Base-by-base conservation (phyloP, 2,329 filamentous ascomycete species). In the Sporothrix globosa region DNA sequence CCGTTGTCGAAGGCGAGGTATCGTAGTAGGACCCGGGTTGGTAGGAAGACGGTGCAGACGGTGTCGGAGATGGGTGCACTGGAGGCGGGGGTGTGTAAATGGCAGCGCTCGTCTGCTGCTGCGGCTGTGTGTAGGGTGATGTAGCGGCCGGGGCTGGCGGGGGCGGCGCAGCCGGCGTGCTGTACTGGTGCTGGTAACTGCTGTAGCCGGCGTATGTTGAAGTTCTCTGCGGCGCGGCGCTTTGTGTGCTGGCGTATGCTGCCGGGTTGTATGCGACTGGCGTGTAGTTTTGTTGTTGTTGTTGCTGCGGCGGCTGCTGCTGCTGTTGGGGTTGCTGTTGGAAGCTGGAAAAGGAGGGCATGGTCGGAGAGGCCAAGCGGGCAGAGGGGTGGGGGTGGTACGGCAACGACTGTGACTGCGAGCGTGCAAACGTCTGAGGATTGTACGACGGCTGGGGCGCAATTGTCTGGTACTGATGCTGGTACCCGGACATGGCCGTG, bases 391-490 rank as follows among this genome's bases (percentile, higher is more conserved):
- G 69, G 3, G 73, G 34, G 80, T 80, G 73, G 81, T 82, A 72
- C 82, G 83, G 70, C 83, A 84, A 54, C 7, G 81, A 80, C n/a
- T 82, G 82, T 30, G 86, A 86, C 71, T 86, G 85, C 46, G 85
- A 83, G 69, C 85, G 82, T 69, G 81, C 82, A 77, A 88, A 95
- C 50, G 82, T 77, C 91, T 75, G 75, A 86, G 92, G 91, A 76
- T 94, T 95, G 80, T 94, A 95, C 56, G 86, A 79, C 27, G 83
- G 76, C 9, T 84, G 82, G 73, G 84, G 80, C 72, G 82, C 76
- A 70, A 82, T 78, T 71, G 81, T 78, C 73, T 85, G 81, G 75
- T 84, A 84, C 73, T 84, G 82, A 73, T 86, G 82, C 72, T 86
- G 83, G 76, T 87, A 85, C 76, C 85, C 81, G 63, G 82, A 80